A percentile compares a stretch with the other conserved stretches of the same genome.
phyloP scores from a whole-genome alignment of 139 green algal genomes.

The Choricystis sp. region DNA sequence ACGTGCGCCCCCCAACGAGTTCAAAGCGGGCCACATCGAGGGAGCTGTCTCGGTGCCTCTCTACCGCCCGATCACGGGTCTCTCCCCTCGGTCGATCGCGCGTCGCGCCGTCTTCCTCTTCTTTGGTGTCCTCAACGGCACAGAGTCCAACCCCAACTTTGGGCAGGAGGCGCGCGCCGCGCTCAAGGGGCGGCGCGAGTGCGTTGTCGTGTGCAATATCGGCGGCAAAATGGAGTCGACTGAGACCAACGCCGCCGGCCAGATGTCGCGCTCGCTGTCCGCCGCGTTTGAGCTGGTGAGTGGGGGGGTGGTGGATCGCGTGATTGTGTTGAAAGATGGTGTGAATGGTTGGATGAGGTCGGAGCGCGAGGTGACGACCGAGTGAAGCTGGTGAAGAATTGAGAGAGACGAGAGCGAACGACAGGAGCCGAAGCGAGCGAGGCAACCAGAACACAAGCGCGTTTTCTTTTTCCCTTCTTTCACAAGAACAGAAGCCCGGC shows the following conservation, averaged over 20 bases:
- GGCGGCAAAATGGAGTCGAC: slow-evolving; percentile 35
- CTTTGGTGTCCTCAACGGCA: slow-evolving; percentile 54
- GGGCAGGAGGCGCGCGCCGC: slow-evolving; percentile 11
- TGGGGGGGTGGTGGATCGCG: slow-evolving; percentile 24
- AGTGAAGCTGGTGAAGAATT: no score
- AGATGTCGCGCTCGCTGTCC: slow-evolving; percentile 30
- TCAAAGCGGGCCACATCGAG: slow-evolving; percentile 23
- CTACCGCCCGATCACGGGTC: slow-evolving; percentile 37
- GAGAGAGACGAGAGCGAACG: no score
- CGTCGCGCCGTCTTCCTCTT: slow-evolving; percentile 39
- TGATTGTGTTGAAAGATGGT: slow-evolving; percentile 23
- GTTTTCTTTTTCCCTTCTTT: no score
- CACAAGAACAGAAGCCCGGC: no score
- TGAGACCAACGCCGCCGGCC: slow-evolving; percentile 22
- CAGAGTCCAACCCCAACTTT: slow-evolving; percentile 45
- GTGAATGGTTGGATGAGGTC: slow-evolving; percentile 19
- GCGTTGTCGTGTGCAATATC: slow-evolving; percentile 41
- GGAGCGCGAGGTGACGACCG: slow-evolving; percentile 5
- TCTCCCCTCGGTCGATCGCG: slow-evolving; percentile 11
- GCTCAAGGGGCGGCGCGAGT: background rate
- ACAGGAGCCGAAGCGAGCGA: no score
- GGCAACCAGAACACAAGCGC: no score
- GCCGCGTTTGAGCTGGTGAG: slow-evolving; percentile 41
- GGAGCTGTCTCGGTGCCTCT: slow-evolving; percentile 23
- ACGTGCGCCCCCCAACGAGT: slow-evolving; percentile 30